These are phyloP conservation scores for Leccinum griseonigrum DNA, from an alignment of 1,284 basidiomycete genomes.

Conservation along the genomic window DNA sequence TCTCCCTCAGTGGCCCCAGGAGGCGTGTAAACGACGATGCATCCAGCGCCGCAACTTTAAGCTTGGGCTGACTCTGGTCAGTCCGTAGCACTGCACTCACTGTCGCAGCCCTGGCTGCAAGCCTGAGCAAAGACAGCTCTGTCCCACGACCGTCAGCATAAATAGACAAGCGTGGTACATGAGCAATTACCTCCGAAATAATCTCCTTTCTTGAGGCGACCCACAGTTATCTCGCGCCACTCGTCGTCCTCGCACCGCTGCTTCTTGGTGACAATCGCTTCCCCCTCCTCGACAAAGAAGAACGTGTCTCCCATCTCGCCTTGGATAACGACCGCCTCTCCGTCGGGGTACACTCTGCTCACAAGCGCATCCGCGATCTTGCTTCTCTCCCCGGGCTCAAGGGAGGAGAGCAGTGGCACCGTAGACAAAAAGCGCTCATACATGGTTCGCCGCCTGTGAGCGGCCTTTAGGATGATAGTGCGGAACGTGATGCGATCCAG, in stretches of 20 bases:
- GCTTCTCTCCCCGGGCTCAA: constrained; percentile 86
- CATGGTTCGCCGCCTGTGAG: constrained; percentile 87
- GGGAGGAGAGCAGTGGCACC: constrained; percentile 85
- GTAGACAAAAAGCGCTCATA: constrained; percentile 94
- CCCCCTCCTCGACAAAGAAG: constrained; percentile 94
- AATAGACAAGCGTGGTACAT: not conserved
- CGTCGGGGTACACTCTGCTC: constrained; percentile 78
- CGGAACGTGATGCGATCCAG: constrained; percentile 98
- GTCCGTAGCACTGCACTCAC: constrained; percentile 75
- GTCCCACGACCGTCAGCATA: constrained; percentile 9
- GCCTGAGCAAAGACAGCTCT: constrained; percentile 84
- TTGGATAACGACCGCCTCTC: constrained; percentile 84
- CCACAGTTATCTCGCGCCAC: constrained; percentile 66
- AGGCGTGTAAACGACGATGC: constrained; percentile 94
- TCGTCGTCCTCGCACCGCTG: constrained; percentile 60
- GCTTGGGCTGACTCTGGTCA: constrained; percentile 53
- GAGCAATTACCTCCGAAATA: constrained; percentile 86
- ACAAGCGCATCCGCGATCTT: constrained; percentile 97
- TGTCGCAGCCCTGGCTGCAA: constrained; percentile 89
- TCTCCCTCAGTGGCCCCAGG: constrained; percentile 85
- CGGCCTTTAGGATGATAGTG: constrained; percentile 91
- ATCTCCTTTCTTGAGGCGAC: constrained; percentile 83
- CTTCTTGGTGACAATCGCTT: constrained; percentile 84
- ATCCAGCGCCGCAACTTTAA: constrained; percentile 92
- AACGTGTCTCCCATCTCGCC: constrained; percentile 97